A percentile compares a stretch with the other conserved stretches of the same genome.
These are phyloP conservation scores for Mycena amicta DNA, from an alignment of 768 basidiomycete species.

Conservation along the genomic window DNA sequence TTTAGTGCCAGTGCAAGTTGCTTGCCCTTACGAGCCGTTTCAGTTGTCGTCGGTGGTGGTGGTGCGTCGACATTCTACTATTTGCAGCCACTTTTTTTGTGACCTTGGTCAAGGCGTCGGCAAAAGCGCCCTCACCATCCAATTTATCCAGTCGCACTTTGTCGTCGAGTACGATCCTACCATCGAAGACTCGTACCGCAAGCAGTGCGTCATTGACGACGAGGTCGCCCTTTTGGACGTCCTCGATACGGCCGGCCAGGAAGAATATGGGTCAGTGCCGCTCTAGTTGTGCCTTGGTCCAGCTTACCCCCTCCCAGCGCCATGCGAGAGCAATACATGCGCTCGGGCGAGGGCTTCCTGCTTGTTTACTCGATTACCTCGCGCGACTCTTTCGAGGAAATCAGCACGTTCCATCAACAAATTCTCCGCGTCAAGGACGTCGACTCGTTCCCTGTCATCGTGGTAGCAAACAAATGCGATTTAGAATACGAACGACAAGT, in stretches of 20 bases:
- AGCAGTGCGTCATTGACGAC: slow-evolving; percentile 97
- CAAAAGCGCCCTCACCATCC: slow-evolving; percentile 94
- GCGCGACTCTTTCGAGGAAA: slow-evolving; percentile 96
- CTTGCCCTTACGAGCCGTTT: too few relatives aligned
- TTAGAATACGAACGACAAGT: slow-evolving; percentile 96
- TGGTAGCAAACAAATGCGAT: slow-evolving; percentile 98
- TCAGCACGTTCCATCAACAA: slow-evolving; percentile 93
- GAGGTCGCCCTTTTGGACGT: slow-evolving; percentile 97
- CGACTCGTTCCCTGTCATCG: slow-evolving; percentile 92
- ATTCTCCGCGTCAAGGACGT: slow-evolving; percentile 96
- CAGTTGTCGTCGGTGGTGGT: slow-evolving; percentile 82
- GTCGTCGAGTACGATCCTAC: slow-evolving; percentile 85
- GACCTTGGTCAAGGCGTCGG: slow-evolving; percentile 34
- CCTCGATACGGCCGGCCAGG: slow-evolving; percentile 96
- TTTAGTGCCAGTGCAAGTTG: too few relatives aligned
- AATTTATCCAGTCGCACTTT: slow-evolving; percentile 96
- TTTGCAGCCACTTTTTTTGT: not conserved
- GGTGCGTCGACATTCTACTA: slow-evolving; percentile 37
- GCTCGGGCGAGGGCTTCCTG: slow-evolving; percentile 96
- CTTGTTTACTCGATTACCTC: slow-evolving; percentile 99
- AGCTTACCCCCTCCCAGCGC: too few relatives aligned
- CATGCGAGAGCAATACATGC: slow-evolving; percentile 99
- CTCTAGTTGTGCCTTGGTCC: too few relatives aligned
- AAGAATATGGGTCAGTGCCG: slow-evolving; percentile 99
- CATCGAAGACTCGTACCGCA: slow-evolving; percentile 98